Evolutionary conservation across 2,329 filamentous ascomycete species (phyloP).

Genomic region (Dryadomyces sulphureus): DNA sequence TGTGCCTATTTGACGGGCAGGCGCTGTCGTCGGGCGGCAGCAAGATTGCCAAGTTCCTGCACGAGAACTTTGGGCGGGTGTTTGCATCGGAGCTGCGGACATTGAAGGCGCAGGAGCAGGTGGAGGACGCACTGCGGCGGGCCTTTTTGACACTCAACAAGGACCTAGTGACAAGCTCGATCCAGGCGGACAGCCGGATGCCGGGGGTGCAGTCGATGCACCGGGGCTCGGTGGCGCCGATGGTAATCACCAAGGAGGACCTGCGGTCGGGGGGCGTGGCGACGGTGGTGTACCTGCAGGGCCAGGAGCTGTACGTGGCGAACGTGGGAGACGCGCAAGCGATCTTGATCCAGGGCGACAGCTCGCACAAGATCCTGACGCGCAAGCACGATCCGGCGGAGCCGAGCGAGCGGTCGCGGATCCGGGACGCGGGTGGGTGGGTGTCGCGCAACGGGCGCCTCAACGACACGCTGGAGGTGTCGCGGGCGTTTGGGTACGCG

Average conservation of each 20-base stretch:
- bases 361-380: slow-evolving; percentile 69
- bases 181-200: slow-evolving; percentile 42
- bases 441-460: slow-evolving; percentile 89
- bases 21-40: slow-evolving; percentile 79
- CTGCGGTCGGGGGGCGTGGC: slow-evolving; percentile 81
- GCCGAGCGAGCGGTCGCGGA: slow-evolving; percentile 66
- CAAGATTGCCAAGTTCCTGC: slow-evolving; percentile 89
- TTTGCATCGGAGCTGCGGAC: slow-evolving; percentile 71
- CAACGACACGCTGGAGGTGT: slow-evolving; percentile 83
- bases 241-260: slow-evolving; percentile 77
- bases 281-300: slow-evolving; percentile 78
- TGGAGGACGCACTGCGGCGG: slow-evolving; percentile 68
- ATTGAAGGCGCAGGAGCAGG: slow-evolving; percentile 58
- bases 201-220: slow-evolving; percentile 28
- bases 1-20: slow-evolving; percentile 95
- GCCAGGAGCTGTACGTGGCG: slow-evolving; percentile 81
- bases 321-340: slow-evolving; percentile 94
- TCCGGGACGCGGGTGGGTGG: slow-evolving; percentile 88
- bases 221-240: slow-evolving; percentile 50
- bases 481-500: slow-evolving; percentile 87
- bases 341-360: slow-evolving; percentile 85
- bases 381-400: slow-evolving; percentile 89
- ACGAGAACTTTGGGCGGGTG: slow-evolving; percentile 84
- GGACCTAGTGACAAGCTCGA: slow-evolving; percentile 74
- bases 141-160: slow-evolving; percentile 88